Base-by-base conservation (phyloP, 768 basidiomycete genomes). In the Infundibulicybe gibba region DNA sequence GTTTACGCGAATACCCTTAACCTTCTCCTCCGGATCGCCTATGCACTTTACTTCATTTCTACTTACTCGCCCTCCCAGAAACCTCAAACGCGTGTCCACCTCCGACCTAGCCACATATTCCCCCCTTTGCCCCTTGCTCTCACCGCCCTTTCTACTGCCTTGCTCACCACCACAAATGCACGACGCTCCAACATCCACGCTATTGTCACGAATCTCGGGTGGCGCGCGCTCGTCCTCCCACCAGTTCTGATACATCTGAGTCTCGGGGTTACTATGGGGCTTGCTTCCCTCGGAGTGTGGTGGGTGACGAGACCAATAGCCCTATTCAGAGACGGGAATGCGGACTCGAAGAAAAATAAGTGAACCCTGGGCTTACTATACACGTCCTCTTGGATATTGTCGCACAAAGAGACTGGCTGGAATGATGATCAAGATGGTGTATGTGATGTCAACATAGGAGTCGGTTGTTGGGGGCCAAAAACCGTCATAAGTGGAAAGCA, bases 1-100 rank as follows among this genome's bases (percentile, higher is more conserved):
- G 85, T 92, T 2, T 88, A 83, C 56, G 85, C 85, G 49, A 93
- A 94, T 56, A 81, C 85, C 49, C 59, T 75, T 54, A 87, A 85
- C 59, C 71, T 89, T 51, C 63, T 71, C 0, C 73, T 75, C 5
- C 74, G 90, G 13, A 86, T 87, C 34, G 55, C 67, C 20, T 90
- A 87, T 59, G 77, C 79, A 35, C 64, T 74, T 49, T 54, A 55
- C 32, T 90, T 85, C 58, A 64, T 68, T 12, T 57, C 59, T 4
- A 49, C 49, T 2, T 90, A 73, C 60, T 87, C 82, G 64, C 50
- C 44, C 16, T 25, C 25, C 8, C 25, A 25, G 8, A 51, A 44
- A 3, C 49, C 53, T 9, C 38, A 38, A 15, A 49, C 56, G 34
- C 38, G 50, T 32, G 17, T 43, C 37, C 8, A 49, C 12, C 45